Evolutionary conservation across 257 asterid species (phyloP).

Genomic region (Scutellaria minor): DNA sequence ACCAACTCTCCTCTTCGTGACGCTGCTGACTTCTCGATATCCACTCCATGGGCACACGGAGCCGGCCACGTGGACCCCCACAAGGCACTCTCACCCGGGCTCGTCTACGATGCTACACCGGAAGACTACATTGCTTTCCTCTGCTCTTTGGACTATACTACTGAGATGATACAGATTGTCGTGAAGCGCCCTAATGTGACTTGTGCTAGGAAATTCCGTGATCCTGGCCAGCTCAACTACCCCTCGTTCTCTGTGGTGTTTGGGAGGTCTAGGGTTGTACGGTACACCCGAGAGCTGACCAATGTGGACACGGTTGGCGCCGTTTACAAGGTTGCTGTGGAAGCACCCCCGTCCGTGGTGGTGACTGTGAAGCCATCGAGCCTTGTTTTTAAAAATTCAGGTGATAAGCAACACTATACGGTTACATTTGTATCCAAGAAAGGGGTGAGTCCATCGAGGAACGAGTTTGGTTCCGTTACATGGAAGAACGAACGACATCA

Average conservation of each 20-base stretch:
- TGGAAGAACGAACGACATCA: slow-evolving; percentile 65
- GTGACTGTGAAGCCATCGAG: slow-evolving; percentile 64
- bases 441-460: slow-evolving; percentile 33
- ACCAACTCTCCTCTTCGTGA: slow-evolving; percentile 52
- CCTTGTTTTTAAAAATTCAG: slow-evolving; percentile 55
- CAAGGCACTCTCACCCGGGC: slow-evolving; percentile 63
- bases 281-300: slow-evolving; percentile 67
- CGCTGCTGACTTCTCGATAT: slow-evolving; percentile 48
- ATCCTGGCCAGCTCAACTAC: slow-evolving; percentile 86
- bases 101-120: slow-evolving; percentile 51
- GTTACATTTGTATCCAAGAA: slow-evolving; percentile 66
- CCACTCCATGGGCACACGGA: slow-evolving; percentile 62
- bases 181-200: slow-evolving; percentile 61
- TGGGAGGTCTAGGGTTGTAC: slow-evolving; percentile 62
- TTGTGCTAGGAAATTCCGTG: slow-evolving; percentile 52
- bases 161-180: slow-evolving; percentile 49
- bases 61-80: slow-evolving; percentile 71
- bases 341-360: slow-evolving; percentile 50
- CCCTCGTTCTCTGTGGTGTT: slow-evolving; percentile 82
- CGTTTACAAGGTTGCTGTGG: slow-evolving; percentile 45
- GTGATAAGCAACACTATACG: slow-evolving; percentile 56
- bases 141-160: slow-evolving; percentile 59
- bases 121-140: slow-evolving; percentile 62
- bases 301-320: slow-evolving; percentile 77
- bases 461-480: slow-evolving; percentile 68